Base-by-base conservation (phyloP, 768 basidiomycete species). In the Mycena alexandri region DNA sequence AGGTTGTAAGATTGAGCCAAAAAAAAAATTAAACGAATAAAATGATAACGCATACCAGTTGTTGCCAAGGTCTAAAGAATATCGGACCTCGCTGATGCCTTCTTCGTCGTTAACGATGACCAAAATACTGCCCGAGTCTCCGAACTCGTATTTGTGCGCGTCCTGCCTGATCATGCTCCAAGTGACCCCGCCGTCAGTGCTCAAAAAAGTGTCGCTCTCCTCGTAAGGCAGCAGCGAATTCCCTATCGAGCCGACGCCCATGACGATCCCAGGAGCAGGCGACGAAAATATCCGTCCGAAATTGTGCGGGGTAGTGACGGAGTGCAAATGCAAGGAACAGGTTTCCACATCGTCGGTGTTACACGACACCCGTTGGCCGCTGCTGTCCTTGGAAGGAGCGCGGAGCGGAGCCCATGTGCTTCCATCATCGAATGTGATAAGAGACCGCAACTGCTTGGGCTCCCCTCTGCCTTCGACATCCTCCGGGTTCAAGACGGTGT, bases 111-210 rank as follows among this genome's bases (percentile, higher is more conserved):
- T 90, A 5, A 95, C 87, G 25, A 90, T 82, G 13, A 99, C 87
- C 36, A 93, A 72, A 29, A 99, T 86, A 72, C 92, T 92, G 0
- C 86, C 98, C 73, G 86, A 85, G 74, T 98, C 98, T 7, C 98
- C 98, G 76, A 99, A 96, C 79, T 99, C 96, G 74, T 98, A 98
- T 79, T 96, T 95, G 75, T 94, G 91, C 0, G 97, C 93, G 24
- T 91, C 89, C 58, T 78, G 80, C 47, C 82, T 82, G 12, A 91
- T 84, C 91, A 94, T 95, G 24, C 73, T 80, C 97, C 98, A 99
- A 7, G 88, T 87, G 16, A 95, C 71, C 1, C 98, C 98, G 0
- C 91, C 96, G 73, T 99, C 94, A 0, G 85, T 91, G 71, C 94
- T 96, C 66, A 99, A 77, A 83, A 98, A 99, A 0, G 97, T 98